These are phyloP conservation scores for Lolium perenne DNA, from an alignment of 176 grass and related monocot genomes.

Conservation along the genomic window DNA sequence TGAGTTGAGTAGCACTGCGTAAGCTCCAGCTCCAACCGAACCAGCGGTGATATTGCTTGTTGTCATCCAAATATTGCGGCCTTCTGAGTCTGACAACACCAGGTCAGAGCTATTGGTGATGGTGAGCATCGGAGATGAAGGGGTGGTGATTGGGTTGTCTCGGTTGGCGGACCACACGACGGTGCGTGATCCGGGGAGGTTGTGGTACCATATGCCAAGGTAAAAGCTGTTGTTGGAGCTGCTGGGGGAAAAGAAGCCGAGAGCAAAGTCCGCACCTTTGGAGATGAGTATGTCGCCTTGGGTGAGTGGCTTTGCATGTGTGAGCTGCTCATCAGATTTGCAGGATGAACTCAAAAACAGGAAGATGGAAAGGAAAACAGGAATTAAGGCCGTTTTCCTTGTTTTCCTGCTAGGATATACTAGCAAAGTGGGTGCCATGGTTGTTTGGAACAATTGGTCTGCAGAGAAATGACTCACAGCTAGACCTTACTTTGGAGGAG, in stretches of 20 bases:
- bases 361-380: too few species aligned
- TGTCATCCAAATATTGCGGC: background rate
- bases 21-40: background rate
- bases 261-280: background rate
- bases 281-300: background rate
- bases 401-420: too few species aligned
- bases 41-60: too few species aligned
- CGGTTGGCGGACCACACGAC: background rate
- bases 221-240: background rate
- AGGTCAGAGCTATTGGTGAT: background rate
- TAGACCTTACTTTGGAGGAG: too few species aligned
- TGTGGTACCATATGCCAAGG: conserved; percentile 24
- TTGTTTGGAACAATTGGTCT: too few species aligned
- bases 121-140: background rate
- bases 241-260: background rate
- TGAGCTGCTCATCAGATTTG: too few species aligned
- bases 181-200: background rate
- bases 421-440: too few species aligned
- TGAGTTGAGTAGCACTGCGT: background rate
- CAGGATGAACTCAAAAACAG: too few species aligned
- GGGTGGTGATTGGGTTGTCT: background rate
- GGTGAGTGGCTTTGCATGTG: too few species aligned
- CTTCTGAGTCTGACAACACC: background rate
- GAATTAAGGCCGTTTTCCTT: too few species aligned
- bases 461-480: too few species aligned